Percentiles rank a stretch among this genome's conserved stretches.
Conservation (phyloP, 2,329 filamentous ascomycete species). For the Myriosclerotinia duriaeana region DNA sequence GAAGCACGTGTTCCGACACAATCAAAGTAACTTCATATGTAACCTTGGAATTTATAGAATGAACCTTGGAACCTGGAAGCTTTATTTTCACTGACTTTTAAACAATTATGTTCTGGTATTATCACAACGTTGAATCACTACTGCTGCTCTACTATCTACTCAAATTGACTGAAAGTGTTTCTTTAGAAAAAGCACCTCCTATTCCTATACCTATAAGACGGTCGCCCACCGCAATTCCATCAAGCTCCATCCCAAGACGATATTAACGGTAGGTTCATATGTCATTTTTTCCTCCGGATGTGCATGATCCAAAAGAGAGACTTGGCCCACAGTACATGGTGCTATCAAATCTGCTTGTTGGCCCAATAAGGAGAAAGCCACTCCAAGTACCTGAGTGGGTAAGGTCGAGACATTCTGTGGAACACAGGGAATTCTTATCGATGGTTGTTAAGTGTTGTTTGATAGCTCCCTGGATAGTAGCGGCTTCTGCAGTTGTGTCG, state of each 20-base stretch:
- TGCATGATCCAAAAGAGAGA: neutral
- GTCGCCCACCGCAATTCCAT: neutral
- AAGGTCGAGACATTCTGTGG: neutral
- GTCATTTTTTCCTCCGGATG: neutral
- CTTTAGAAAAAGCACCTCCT: neutral
- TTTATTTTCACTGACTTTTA: too few relatives aligned
- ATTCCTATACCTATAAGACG: too few relatives aligned
- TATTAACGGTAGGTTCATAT: neutral
- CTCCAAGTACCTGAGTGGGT: neutral
- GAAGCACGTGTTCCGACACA: too few relatives aligned
- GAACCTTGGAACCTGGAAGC: too few relatives aligned
- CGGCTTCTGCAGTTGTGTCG: neutral
- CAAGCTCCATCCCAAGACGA: neutral
- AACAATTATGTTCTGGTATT: neutral
- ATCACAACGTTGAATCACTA: neutral
- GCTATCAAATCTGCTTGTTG: neutral
- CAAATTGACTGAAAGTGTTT: neutral
- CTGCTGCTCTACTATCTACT: neutral
- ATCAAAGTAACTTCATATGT: neutral
- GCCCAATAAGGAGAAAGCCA: neutral
- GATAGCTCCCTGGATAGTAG: conserved; percentile 1
- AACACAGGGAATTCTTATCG: neutral
- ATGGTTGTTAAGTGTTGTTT: neutral
- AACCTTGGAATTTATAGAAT: too few relatives aligned
- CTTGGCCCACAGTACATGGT: neutral